Evolutionary conservation across 2,329 filamentous ascomycete species (phyloP), one percentile per base, ranked within the genome.

Genomic region (Trichoderma guizhouense): DNA sequence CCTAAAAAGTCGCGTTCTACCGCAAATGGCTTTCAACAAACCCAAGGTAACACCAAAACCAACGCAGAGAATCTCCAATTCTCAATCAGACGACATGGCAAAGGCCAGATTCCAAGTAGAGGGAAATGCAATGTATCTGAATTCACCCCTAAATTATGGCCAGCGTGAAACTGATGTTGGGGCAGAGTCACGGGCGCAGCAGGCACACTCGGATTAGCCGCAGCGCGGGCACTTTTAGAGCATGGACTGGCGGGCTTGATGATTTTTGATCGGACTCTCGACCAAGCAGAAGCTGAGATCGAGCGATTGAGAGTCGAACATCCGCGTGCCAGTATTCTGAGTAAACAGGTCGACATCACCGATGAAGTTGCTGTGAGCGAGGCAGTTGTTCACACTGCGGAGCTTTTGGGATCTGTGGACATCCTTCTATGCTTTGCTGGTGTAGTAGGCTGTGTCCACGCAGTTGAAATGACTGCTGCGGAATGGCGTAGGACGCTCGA

Each of bases 401-500:
- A 47, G 15, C 43, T 34, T 5, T 67, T 78, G 1, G 77, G 76
- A 28, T 72, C 72, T 1, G 69, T 78, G 3, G 74, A 77, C 39
- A 69, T 70, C 21, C 72, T 77, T 12, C 69, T 76, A 24, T 77
- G 75, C 71, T 73, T 77, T 76, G 92, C 91, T 0, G 92, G 92
- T 7, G 85, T 94, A 0, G 91, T 93, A 0, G 86, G 84, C 53
- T 91, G 88, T 76, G 83, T 85, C 0, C 86, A 88, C 73, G 87
- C 91, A 0, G 79, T 91, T 5, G 87, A 91, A 24, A 73, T 66
- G 71, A 71, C 74, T 4, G 72, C 57, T 21, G 8, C 28, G 12
- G 72, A 91, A 74, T 94, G 89, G 86, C 85, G 89, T 8, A 85
- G 85, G 32, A 87, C 91, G 0, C 76, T 94, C n/a, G 91, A 93